Conservation (phyloP, 148 eudicot species). For the Rhododendron simsii region DNA sequence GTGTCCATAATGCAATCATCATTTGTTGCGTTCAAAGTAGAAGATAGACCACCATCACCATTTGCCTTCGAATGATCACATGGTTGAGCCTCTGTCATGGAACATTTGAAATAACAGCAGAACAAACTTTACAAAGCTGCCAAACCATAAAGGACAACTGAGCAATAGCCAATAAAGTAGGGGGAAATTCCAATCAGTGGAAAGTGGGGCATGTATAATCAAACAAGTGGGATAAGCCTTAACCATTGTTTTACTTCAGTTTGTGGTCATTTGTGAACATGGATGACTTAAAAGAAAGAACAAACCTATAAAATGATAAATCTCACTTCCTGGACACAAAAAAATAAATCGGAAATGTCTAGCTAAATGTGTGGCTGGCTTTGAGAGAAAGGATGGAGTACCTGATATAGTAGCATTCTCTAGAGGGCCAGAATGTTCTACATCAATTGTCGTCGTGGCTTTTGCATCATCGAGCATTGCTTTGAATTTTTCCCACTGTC, state of each 20-base stretch:
- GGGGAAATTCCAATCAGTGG: not conserved
- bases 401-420: slow-evolving; percentile 27
- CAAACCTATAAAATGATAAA: not conserved
- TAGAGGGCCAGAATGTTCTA: slow-evolving; percentile 17
- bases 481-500: slow-evolving; percentile 79
- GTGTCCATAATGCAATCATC: slow-evolving; percentile 72
- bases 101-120: not conserved
- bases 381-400: slow-evolving; percentile 13
- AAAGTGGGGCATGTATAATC: not conserved
- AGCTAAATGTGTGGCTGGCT: not conserved
- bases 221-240: not conserved
- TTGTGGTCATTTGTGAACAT: not conserved
- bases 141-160: not conserved
- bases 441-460: slow-evolving; percentile 14
- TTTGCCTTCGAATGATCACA: slow-evolving; percentile 21
- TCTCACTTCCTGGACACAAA: not conserved
- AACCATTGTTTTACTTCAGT: not conserved
- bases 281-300: not conserved
- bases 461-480: slow-evolving; percentile 74
- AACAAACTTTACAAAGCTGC: not conserved
- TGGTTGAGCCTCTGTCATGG: slow-evolving; percentile 25
- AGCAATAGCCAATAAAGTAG: not conserved
- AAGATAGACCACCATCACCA: slow-evolving; percentile 23
- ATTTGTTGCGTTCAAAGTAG: slow-evolving; percentile 20
- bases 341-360: not conserved